Base-by-base conservation (phyloP, 495 filamentous ascomycete genomes). In the Penicillium tannophilum region DNA sequence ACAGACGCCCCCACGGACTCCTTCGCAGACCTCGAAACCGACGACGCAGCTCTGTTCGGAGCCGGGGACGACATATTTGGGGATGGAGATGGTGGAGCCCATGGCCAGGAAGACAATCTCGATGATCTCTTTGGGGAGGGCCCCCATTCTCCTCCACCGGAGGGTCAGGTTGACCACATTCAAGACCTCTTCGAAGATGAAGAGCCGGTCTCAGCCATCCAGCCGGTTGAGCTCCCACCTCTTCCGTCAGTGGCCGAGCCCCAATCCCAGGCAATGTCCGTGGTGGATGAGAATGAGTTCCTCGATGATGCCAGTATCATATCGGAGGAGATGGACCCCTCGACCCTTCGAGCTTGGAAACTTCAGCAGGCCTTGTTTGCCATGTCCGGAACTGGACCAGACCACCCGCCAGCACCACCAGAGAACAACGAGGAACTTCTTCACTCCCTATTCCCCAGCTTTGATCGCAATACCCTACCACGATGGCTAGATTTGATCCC, bases 401-500 rank as follows among this genome's bases (percentile, higher is more conserved):
- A 80, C 45, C 67, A 77, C 41, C 68, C 78, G 8, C 85, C 84
- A 19, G 76, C 85, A 24, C 77, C 85, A 17, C 82, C 86, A 4
- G 81, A 90, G 71, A 86, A 82, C 52, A 69, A 83, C 43, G 78
- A 88, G 57, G 87, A 94, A 56, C 69, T 90, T 43, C 71, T 97
- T 39, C 83, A 85, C 46, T 79, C 84, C 16, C 67, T 87, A 11
- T 94, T 85, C 63, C 92, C 92, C 0, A 73, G 77, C 0, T 96
- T 91, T 65, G 79, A 90, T 57, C 80, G 81, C 26, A 80, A 86
- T 36, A 80, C 79, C 16, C 80, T 85, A 16, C 84, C 89, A 1
- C 77, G 80, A 30, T 93, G 90, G 74, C 86, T 88, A 47, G 84
- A 89, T 51, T 76, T 95, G 1, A 81, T 97, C 20, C 88, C 88